These are phyloP conservation scores for Chloranthus sessilifolius DNA, from an alignment of 164 flowering plant genomes.

Conservation along the genomic window DNA sequence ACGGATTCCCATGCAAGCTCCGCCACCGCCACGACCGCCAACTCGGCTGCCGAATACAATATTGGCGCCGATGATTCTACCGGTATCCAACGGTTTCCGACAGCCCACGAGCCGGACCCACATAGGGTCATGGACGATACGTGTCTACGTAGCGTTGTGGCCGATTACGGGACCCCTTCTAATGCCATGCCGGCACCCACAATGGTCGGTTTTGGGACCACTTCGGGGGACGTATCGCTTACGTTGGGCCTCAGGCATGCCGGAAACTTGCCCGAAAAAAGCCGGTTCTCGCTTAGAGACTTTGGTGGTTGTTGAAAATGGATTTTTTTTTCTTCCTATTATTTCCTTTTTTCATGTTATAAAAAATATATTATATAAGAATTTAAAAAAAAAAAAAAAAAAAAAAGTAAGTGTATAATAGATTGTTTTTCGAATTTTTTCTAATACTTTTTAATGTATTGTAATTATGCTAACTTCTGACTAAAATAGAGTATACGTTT, in stretches of 20 bases:
- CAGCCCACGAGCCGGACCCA: conserved; percentile 1
- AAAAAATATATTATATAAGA: neutral
- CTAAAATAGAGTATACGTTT: no score
- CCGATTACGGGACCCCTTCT: conserved; percentile 22
- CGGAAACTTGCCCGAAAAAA: conserved; percentile 64
- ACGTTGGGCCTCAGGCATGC: conserved; percentile 79
- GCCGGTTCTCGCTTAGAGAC: conserved; percentile 34
- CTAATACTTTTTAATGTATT: no score
- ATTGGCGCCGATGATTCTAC: conserved; percentile 2
- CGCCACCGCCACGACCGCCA: conserved; percentile 5
- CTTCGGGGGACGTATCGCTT: conserved; percentile 68
- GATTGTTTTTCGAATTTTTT: no score
- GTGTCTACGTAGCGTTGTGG: neutral
- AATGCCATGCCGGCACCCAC: conserved; percentile 13
- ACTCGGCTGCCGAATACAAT: neutral
- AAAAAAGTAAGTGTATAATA: conserved; percentile 5
- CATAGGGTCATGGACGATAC: neutral
- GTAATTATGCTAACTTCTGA: no score
- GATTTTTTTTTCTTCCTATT: neutral
- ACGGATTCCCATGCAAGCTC: conserved; percentile 21
- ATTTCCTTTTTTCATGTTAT: neutral
- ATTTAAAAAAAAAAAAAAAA: neutral
- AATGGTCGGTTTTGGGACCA: conserved; percentile 12
- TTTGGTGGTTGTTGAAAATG: conserved; percentile 20
- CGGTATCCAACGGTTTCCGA: conserved; percentile 3